Evolutionary conservation across 129 eudicot species (phyloP).

Genomic region (Sambucus nigra): DNA sequence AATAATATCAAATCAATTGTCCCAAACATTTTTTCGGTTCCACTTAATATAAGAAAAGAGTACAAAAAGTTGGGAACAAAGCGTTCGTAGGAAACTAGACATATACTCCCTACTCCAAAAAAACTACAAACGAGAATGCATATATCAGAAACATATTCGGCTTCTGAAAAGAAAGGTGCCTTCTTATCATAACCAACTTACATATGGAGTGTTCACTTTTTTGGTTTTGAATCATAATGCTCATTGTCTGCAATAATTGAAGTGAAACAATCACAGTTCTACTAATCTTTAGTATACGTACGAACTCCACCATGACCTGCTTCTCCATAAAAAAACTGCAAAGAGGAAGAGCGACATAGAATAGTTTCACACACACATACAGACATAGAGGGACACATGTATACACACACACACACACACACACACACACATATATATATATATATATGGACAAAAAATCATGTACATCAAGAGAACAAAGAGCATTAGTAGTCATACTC

Average conservation of each 20-base stretch:
- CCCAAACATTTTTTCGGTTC: neutral
- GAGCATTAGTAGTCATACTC: conserved; percentile 39
- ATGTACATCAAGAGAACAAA: conserved; percentile 7
- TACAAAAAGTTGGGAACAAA: too few relatives aligned
- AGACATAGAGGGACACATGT: neutral
- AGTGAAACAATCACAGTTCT: conserved; percentile 60
- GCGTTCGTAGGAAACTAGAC: too few relatives aligned
- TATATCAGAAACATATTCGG: too few relatives aligned
- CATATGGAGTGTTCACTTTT: conserved; percentile 91
- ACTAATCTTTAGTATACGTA: conserved; percentile 68
- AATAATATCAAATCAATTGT: conserved; percentile 13
- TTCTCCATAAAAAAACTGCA: conserved; percentile 97
- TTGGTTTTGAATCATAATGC: conserved; percentile 90
- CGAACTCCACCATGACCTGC: conserved; percentile 94
- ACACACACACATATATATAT: too few relatives aligned
- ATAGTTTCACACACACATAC: neutral
- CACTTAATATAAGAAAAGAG: too few relatives aligned
- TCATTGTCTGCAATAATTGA: conserved; percentile 87
- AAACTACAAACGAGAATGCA: too few relatives aligned
- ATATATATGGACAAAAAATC: neutral
- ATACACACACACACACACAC: neutral
- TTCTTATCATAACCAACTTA: conserved; percentile 35
- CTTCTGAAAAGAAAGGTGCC: neutral
- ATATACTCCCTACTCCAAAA: too few relatives aligned
- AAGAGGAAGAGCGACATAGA: conserved; percentile 5